Percentiles rank a stretch among this genome's conserved stretches.
Conservation (phyloP, 2,329 filamentous ascomycete species). For the Ophiostoma populinum region DNA sequence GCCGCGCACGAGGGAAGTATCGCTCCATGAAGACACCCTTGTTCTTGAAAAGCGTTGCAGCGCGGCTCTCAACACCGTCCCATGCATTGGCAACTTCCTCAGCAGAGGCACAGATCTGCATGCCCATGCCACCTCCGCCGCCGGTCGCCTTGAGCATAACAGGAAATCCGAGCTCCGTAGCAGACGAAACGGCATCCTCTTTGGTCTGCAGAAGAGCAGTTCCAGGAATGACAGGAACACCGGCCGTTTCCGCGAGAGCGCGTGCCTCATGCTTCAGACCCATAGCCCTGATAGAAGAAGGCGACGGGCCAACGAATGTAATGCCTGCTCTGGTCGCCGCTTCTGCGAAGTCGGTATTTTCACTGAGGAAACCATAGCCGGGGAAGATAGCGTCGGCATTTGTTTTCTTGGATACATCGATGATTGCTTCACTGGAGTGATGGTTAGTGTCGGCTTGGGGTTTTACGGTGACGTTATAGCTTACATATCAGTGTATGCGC, state of each 20-base stretch:
- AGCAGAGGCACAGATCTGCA: conserved; percentile 48
- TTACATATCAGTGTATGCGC: neutral
- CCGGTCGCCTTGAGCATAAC: conserved; percentile 65
- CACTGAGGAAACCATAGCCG: conserved; percentile 47
- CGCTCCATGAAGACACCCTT: conserved; percentile 38
- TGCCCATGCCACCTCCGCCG: conserved; percentile 69
- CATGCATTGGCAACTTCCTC: conserved; percentile 29
- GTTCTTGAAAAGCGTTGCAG: conserved; percentile 37
- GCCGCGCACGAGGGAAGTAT: conserved; percentile 38
- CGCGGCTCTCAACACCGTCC: conserved; percentile 31
- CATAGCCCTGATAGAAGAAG: conserved; percentile 34
- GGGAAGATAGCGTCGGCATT: conserved; percentile 39
- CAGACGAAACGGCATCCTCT: neutral
- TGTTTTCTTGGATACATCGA: conserved; percentile 22
- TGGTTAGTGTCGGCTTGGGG: no score
- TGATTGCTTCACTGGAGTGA: conserved; percentile 12
- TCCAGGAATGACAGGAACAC: conserved; percentile 23
- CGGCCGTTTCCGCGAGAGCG: conserved; percentile 26
- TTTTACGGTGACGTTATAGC: conserved; percentile 3
- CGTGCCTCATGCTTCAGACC: conserved; percentile 42
- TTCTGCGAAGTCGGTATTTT: conserved; percentile 42
- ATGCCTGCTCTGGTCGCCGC: conserved; percentile 33
- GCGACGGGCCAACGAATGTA: conserved; percentile 38
- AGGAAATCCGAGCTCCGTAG: conserved; percentile 35
- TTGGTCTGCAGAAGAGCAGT: conserved; percentile 6